Percentiles rank a stretch among this genome's conserved stretches.
phyloP scores from a whole-genome alignment of 108 stramenopile genomes.

The Cafeteria roenbergensis region DNA sequence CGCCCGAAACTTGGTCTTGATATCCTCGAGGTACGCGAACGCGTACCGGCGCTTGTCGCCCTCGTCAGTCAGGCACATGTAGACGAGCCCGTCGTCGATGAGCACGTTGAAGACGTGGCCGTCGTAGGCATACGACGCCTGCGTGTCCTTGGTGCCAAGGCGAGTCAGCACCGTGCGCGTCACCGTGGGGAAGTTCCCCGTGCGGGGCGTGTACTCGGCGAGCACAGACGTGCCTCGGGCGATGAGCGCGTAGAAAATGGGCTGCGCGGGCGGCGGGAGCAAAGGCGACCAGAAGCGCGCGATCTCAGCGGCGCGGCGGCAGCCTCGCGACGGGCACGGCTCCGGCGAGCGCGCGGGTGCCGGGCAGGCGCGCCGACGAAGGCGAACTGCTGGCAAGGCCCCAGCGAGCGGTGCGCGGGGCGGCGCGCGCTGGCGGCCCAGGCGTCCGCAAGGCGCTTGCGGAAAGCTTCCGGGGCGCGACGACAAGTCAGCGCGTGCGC shows the following conservation, averaged over 20 bases:
- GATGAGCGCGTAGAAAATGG: slow-evolving; percentile 82
- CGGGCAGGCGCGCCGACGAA: too few species aligned
- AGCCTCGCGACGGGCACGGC: too few species aligned
- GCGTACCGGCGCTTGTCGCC: slow-evolving; percentile 70
- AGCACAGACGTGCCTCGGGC: slow-evolving; percentile 86
- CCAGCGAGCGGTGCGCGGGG: too few species aligned
- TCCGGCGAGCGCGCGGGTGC: too few species aligned
- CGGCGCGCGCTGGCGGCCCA: too few species aligned
- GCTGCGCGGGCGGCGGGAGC: too few species aligned
- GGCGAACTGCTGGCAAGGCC: too few species aligned
- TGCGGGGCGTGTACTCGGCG: slow-evolving; percentile 75
- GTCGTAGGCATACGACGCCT: slow-evolving; percentile 64
- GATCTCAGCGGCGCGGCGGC: too few species aligned
- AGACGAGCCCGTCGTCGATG: slow-evolving; percentile 73
- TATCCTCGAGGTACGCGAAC: slow-evolving; percentile 82
- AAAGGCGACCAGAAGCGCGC: too few species aligned
- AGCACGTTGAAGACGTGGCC: slow-evolving; percentile 71
- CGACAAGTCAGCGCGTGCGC: too few species aligned
- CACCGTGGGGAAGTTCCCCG: slow-evolving; percentile 95
- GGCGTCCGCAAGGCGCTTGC: too few species aligned
- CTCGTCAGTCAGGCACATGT: slow-evolving; percentile 75
- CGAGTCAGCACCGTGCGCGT: slow-evolving; percentile 82
- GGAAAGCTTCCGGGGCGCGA: too few species aligned
- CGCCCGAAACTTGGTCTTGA: slow-evolving; percentile 59
- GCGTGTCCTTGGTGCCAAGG: slow-evolving; percentile 68